Evolutionary conservation across 257 asterid genomes (phyloP), one percentile per base, ranked within the genome.

Genomic region (Penstemon eatonii): DNA sequence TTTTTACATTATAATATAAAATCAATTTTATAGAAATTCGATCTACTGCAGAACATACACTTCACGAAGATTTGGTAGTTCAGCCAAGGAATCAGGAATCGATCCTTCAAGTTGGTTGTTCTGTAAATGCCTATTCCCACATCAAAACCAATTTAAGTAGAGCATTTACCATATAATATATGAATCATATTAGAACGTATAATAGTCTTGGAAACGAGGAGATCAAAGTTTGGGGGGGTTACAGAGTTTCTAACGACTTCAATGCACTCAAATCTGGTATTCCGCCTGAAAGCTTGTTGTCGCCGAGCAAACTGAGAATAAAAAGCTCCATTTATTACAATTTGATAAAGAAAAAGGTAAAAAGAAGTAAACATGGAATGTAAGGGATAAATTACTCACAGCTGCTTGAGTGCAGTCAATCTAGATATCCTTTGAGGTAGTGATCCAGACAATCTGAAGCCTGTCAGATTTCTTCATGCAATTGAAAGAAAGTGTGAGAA

Each of bases 21-120:
- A 8, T 63, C 12, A 56, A 25, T 25, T 7, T 25, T 12, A 57
- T 6, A 15, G 41, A 3, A n/a, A 5, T 47, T 6, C 18, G 18
- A 15, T 15, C 33, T 8, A 50, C 7, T 19, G 25, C 39, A 36
- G 61, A 57, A 72, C 82, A 38, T 84, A 93, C 97, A 86, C 43
- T 83, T 92, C 95, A 10, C 54, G 79, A 66, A 92, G 87, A 50
- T 71, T 72, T 1, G 92, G 91, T 42, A 92, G 83, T 47, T 79
- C 60, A 36, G 80, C 91, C 9, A 89, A 66, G 1, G 84, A 79
- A 70, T 72, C 80, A 4, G 95, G 97, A 54, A 89, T 76, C 25
- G 79, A 8, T 62, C 97, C 97, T 66, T 85, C 87, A 5, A 92
- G 70, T 56, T 78, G 85, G 60, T 92, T 92, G 78, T 88, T 83